Evolutionary conservation across 106 monocot genomes (phyloP).

Genomic region (Agapanthus africanus): DNA sequence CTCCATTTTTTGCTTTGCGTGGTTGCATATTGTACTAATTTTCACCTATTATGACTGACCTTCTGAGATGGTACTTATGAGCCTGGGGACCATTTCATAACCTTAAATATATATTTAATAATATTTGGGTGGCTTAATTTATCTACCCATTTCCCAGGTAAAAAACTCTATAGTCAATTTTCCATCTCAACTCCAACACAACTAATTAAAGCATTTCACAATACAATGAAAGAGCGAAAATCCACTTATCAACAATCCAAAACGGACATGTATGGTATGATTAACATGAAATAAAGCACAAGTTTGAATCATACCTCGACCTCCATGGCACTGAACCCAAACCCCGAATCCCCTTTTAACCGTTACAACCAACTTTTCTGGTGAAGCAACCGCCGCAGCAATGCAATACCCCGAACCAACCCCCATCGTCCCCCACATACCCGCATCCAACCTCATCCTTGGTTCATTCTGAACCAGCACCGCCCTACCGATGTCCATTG

Average conservation of each 20-base stretch:
- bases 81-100: no score
- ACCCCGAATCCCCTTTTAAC: slow-evolving; percentile 98
- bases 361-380: slow-evolving; percentile 77
- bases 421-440: slow-evolving; percentile 99
- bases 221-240: background rate
- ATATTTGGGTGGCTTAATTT: no score
- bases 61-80: no score
- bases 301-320: slow-evolving; percentile 83
- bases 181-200: no score
- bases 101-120: no score
- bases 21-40: no score
- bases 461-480: slow-evolving; percentile 95
- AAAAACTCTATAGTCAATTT: no score
- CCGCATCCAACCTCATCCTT: slow-evolving; percentile 93
- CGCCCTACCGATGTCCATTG: slow-evolving; percentile 93
- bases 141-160: no score
- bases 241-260: background rate
- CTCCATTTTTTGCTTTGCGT: no score
- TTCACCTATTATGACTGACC: no score
- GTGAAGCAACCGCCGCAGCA: slow-evolving; percentile 83
- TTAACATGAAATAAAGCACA: background rate
- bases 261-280: background rate
- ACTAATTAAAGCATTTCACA: no score
- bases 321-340: slow-evolving; percentile 97
- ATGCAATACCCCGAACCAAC: slow-evolving; percentile 96